phyloP scores from a whole-genome alignment of 257 asterid genomes.

The Euphrasia confusa region DNA sequence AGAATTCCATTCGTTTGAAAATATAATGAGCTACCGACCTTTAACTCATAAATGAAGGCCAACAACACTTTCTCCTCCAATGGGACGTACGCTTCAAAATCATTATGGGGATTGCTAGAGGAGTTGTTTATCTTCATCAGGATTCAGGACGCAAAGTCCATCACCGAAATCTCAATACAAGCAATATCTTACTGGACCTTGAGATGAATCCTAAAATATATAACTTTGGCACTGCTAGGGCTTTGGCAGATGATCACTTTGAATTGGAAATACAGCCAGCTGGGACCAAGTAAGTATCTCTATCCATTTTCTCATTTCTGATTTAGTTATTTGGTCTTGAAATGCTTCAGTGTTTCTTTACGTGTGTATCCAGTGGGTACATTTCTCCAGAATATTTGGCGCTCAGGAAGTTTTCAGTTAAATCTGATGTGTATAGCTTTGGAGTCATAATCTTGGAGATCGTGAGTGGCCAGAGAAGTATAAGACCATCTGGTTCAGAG shows the following conservation, averaged over 20 bases:
- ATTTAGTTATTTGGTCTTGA: neutral
- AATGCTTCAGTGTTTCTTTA: neutral
- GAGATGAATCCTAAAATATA: slow-evolving; percentile 27
- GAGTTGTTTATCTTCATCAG: slow-evolving; percentile 26
- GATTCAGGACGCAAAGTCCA: slow-evolving; percentile 16
- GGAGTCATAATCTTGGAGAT: slow-evolving; percentile 25
- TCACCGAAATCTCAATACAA: slow-evolving; percentile 15
- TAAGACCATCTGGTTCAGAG: neutral
- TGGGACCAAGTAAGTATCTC: slow-evolving; percentile 20
- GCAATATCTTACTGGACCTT: slow-evolving; percentile 18
- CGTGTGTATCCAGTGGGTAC: slow-evolving; percentile 18
- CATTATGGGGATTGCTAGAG: slow-evolving; percentile 19
- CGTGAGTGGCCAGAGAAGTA: slow-evolving; percentile 21
- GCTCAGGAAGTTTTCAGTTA: slow-evolving; percentile 7
- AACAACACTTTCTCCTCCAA: neutral
- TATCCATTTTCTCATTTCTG: neutral
- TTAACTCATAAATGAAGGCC: neutral
- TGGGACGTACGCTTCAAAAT: slow-evolving; percentile 5
- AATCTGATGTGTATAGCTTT: slow-evolving; percentile 25
- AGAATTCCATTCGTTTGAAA: neutral
- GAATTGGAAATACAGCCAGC: neutral
- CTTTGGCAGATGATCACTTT: slow-evolving; percentile 6
- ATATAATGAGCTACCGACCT: neutral
- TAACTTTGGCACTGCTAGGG: slow-evolving; percentile 3
- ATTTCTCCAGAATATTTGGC: slow-evolving; percentile 1